These are phyloP conservation scores for Cornus controversa DNA, from an alignment of 148 eudicot species.

Conservation along the genomic window DNA sequence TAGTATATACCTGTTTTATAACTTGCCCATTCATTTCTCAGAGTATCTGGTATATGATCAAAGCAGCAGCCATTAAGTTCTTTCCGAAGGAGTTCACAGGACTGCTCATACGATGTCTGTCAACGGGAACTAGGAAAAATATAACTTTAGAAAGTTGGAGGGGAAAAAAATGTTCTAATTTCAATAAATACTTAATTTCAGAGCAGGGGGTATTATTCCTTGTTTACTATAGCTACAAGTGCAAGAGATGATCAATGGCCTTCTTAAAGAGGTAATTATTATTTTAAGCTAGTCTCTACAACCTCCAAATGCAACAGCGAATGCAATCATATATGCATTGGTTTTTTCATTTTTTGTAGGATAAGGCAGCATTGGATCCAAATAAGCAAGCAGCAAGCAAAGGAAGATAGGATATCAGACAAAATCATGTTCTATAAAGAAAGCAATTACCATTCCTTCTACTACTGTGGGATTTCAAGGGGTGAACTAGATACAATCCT, in stretches of 20 bases:
- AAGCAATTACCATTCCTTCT: background rate
- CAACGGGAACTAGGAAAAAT: conserved; percentile 26
- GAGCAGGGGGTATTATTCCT: background rate
- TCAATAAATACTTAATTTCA: background rate
- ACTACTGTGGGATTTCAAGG: background rate
- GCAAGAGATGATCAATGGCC: background rate
- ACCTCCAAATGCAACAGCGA: background rate
- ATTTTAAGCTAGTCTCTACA: background rate
- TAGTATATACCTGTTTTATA: conserved; percentile 39
- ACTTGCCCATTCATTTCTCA: conserved; percentile 47
- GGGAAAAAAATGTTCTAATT: background rate
- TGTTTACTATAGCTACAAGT: background rate
- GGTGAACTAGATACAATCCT: background rate
- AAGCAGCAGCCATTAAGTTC: conserved; percentile 49
- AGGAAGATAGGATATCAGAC: background rate
- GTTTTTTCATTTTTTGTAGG: background rate
- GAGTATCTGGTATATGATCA: conserved; percentile 49
- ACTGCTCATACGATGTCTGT: conserved; percentile 50
- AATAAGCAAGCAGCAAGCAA: background rate
- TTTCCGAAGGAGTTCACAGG: conserved; percentile 36
- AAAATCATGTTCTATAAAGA: background rate
- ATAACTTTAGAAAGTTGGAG: conserved; percentile 14
- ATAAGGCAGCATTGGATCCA: background rate
- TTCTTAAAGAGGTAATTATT: background rate
- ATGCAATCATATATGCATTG: background rate